Evolutionary conservation across 2,329 filamentous ascomycete species (phyloP).

Genomic region (Sporothrix inflata): DNA sequence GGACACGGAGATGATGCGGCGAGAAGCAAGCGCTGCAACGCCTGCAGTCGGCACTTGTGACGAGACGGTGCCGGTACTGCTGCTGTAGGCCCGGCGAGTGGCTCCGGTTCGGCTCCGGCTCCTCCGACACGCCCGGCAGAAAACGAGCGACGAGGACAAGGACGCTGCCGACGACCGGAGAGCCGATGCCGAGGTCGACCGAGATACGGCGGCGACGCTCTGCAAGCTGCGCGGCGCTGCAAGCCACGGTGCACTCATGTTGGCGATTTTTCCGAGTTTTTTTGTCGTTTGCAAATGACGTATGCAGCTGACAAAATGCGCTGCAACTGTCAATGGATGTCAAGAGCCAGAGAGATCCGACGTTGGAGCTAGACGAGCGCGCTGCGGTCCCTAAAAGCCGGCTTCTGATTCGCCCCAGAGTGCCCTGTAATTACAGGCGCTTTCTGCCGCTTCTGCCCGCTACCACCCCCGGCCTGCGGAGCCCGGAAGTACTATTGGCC

Average conservation of each 20-base stretch:
- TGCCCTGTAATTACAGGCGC: not conserved
- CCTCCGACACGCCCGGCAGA: slow-evolving; percentile 22
- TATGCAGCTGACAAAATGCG: slow-evolving; percentile 9
- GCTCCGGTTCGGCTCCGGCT: not conserved
- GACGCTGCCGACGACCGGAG: slow-evolving; percentile 1
- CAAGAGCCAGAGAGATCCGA: not conserved
- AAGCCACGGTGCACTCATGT: slow-evolving; percentile 12
- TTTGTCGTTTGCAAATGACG: not conserved
- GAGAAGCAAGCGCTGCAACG: slow-evolving; percentile 66
- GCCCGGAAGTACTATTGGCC: not conserved
- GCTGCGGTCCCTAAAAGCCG: not conserved
- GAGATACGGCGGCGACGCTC: not conserved
- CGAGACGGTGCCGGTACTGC: slow-evolving; percentile 33
- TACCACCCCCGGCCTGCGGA: not conserved
- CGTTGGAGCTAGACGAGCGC: not conserved
- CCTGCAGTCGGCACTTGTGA: slow-evolving; percentile 49
- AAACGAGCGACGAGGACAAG: not conserved
- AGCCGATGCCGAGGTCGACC: slow-evolving; percentile 25
- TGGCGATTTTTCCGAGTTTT: not conserved
- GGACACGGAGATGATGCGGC: slow-evolving; percentile 76
- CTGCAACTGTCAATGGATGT: not conserved
- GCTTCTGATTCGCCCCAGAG: not conserved
- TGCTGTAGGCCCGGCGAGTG: slow-evolving; percentile 17
- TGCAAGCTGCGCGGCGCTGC: slow-evolving; percentile 18
- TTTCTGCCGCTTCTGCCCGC: not conserved